Evolutionary conservation across 208 protist genomes (phyloP).

Genomic region (Acanthamoeba lenticulata): DNA sequence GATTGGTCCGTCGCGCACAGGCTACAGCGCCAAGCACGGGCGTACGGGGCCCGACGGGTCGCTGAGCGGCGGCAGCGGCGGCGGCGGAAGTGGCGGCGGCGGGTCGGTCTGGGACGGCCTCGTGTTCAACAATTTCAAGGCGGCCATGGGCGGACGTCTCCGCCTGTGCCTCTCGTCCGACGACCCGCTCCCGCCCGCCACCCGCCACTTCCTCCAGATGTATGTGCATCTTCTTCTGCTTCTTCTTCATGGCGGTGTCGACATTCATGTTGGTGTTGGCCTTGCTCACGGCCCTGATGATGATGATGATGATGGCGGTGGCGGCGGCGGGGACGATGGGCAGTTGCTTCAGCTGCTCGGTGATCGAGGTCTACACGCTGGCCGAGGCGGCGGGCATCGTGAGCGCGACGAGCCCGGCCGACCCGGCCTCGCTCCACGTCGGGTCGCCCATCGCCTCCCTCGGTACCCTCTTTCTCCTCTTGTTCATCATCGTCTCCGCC

Average conservation of each 20-base stretch:
- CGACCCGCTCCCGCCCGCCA: not conserved
- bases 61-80: no score
- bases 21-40: not conserved
- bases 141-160: conserved; percentile 2
- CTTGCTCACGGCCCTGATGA: not conserved
- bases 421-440: not conserved
- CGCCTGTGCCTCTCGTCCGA: conserved; percentile 50
- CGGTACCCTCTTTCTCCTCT: not conserved
- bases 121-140: conserved; percentile 59
- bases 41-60: not conserved
- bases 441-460: not conserved
- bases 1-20: not conserved
- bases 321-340: not conserved
- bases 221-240: not conserved
- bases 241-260: no score
- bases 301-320: not conserved
- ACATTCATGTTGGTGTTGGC: no score
- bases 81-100: not conserved
- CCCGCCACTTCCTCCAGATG: conserved; percentile 61
- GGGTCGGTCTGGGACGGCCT: not conserved
- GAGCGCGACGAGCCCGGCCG: not conserved
- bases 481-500: not conserved
- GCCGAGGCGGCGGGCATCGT: conserved; percentile 58
- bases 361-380: conserved; percentile 55
- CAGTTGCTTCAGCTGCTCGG: conserved; percentile 42